Evolutionary conservation across 75 land plant genomes (phyloP).

Genomic region (Sequoiadendron giganteum): DNA sequence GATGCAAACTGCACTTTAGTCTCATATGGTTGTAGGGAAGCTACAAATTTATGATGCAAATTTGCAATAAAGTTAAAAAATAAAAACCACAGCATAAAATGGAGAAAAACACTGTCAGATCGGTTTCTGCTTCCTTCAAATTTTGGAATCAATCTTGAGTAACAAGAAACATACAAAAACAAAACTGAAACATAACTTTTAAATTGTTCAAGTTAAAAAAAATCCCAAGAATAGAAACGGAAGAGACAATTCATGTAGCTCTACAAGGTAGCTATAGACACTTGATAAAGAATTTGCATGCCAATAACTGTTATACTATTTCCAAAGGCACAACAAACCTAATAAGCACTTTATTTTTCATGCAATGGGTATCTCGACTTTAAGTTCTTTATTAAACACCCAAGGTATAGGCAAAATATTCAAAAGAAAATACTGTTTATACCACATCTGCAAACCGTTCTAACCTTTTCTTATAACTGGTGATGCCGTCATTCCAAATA

Average conservation of each 20-base stretch:
- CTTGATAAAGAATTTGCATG: neutral
- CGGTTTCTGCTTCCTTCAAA: neutral
- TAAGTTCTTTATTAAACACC: neutral
- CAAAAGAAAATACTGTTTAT: neutral
- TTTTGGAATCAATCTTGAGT: neutral
- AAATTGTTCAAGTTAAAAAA: neutral
- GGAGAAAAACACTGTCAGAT: neutral
- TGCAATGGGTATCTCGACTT: neutral
- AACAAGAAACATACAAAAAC: neutral
- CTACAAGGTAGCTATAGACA: neutral
- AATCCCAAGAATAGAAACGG: neutral
- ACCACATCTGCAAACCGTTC: neutral
- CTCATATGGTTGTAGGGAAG: neutral
- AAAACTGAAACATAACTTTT: neutral
- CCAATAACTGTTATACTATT: neutral
- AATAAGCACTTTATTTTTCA: neutral
- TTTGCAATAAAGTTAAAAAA: neutral
- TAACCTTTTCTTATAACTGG: constrained; percentile 75
- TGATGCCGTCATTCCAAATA: constrained; percentile 91
- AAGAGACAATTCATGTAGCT: neutral
- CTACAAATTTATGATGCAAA: neutral
- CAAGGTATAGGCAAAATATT: neutral
- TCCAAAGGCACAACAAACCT: neutral
- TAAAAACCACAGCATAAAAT: neutral
- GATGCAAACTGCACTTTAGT: neutral